Evolutionary conservation across 2,329 filamentous ascomycete species (phyloP), one percentile per base, ranked within the genome.

Genomic region (Colletotrichum truncatum): DNA sequence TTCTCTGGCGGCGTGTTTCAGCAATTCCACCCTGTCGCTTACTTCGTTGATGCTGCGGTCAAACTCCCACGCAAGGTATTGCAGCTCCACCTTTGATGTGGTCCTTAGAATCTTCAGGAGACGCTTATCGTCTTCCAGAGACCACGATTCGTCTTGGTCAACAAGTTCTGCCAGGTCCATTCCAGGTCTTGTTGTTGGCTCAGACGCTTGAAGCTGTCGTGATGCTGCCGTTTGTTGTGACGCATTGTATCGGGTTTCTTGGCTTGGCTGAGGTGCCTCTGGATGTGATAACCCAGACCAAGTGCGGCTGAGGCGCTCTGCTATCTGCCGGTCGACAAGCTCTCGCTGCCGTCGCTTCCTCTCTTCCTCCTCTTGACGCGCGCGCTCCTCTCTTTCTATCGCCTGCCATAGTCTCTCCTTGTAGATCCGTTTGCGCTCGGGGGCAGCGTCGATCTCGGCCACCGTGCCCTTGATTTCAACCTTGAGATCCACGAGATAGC

Each of bases 1-100:
- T 21, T 25, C 36, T 26, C 64, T 45, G 51, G 59, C 59, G 30
- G 43, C 48, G 32, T 46, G 36, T 53, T 64, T 66, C 23, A 66
- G 45, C 45, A 51, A 7, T 11, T 45, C 48, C 30, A 53, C 52
- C 60, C 41, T 58, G 6, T 43, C 30, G 23, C 28, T 53, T 7
- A 66, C 52, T 4, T 66, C 64, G 11, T 46, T 36, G 16, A 51
- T 34, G 30, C 23, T 48, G 25, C 59, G 51, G 11, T 53, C 18
- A 3, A 52, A 48, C 21, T 58, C 43, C 63, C 43, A 51, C 10
- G 46, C 34, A 4, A 66, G 45, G 11, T 25, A 23, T 14, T 45
- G 28, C 28, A 21, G 14, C 6, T 34, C 30, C 9, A 26, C 14
- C 28, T 32, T 30, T 6, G 52, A 52, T 7, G 30, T 39, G 6